Percentiles rank a stretch among this genome's conserved stretches.
These are phyloP conservation scores for Murraya paniculata DNA, from an alignment of 345 rosid species.

Conservation along the genomic window DNA sequence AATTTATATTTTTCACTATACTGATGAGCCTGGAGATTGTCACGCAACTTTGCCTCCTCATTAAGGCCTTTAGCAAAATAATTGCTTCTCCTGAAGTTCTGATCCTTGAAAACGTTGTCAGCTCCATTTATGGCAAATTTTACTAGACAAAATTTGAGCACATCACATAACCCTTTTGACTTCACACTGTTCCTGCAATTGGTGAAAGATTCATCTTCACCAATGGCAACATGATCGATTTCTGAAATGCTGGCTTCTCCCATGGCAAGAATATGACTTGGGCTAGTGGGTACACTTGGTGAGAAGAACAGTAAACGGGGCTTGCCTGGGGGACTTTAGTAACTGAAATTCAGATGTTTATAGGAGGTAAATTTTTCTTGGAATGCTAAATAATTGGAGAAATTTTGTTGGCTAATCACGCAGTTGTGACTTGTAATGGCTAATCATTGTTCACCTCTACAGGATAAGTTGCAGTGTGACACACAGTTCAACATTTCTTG, in stretches of 20 bases:
- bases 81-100: slow-evolving; percentile 8
- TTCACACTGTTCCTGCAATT: background rate
- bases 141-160: slow-evolving; percentile 16
- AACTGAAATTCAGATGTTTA: background rate
- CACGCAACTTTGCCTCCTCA: background rate
- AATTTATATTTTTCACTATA: background rate
- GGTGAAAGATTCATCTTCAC: background rate
- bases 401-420: background rate
- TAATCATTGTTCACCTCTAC: background rate
- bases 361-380: slow-evolving; percentile 18
- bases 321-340: background rate
- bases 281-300: background rate
- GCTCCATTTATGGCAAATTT: slow-evolving; percentile 23
- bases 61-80: background rate
- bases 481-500: background rate
- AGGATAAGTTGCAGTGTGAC: slow-evolving; percentile 16
- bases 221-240: background rate
- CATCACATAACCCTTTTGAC: background rate
- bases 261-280: slow-evolving; percentile 13
- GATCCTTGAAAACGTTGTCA: slow-evolving; percentile 26
- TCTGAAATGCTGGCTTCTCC: slow-evolving; percentile 8
- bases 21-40: background rate
- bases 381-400: slow-evolving; percentile 28
- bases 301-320: background rate
- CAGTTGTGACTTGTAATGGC: background rate